Evolutionary conservation across 2,329 filamentous ascomycete species (phyloP).

Genomic region (Amphichorda felina): DNA sequence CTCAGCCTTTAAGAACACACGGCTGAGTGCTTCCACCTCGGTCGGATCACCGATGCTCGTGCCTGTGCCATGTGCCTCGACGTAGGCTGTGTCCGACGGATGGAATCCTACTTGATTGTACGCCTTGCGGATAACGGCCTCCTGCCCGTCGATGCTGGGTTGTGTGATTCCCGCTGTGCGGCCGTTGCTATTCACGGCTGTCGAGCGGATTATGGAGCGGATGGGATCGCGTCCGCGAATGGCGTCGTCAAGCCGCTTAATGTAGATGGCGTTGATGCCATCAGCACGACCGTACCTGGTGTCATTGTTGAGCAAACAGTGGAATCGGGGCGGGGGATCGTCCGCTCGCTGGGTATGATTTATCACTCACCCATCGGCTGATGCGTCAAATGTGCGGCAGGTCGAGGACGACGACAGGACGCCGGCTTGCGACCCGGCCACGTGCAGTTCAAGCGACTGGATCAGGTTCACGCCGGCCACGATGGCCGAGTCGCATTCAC

Average conservation of each 20-base stretch:
- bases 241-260: not conserved
- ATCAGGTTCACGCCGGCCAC: constrained; percentile 19
- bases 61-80: constrained; percentile 18
- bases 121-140: constrained; percentile 17
- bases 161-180: constrained; percentile 35
- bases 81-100: constrained; percentile 13
- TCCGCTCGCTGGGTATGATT: no score
- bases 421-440: constrained; percentile 10
- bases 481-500: constrained; percentile 19
- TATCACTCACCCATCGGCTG: constrained; percentile 21
- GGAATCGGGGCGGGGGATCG: no score
- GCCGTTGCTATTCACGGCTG: constrained; percentile 35
- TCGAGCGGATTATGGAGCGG: constrained; percentile 34
- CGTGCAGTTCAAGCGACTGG: constrained; percentile 11
- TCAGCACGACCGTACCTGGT: constrained; percentile 15
- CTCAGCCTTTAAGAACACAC: constrained; percentile 11
- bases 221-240: constrained; percentile 34
- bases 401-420: constrained; percentile 18
- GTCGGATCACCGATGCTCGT: constrained; percentile 15
- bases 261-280: constrained; percentile 2
- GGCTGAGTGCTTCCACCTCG: constrained; percentile 18
- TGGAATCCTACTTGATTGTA: constrained; percentile 9
- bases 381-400: constrained; percentile 34
- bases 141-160: constrained; percentile 31
- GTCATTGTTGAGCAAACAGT: constrained; percentile 11